A percentile compares a stretch with the other conserved stretches of the same genome.
These are phyloP conservation scores for Bromus sterilis DNA, from an alignment of 176 grass and related monocot genomes.

Conservation along the genomic window DNA sequence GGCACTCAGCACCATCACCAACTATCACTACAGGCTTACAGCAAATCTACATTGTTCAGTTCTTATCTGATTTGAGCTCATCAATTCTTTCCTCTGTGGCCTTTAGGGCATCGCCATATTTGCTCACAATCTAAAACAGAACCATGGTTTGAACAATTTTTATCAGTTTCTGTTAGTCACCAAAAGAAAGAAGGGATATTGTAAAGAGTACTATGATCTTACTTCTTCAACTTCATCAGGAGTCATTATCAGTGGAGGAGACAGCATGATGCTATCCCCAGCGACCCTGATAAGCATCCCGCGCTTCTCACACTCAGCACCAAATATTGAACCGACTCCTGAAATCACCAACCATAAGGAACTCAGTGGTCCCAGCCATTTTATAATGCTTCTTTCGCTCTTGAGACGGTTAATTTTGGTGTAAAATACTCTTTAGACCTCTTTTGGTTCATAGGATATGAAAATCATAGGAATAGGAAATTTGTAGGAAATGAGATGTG, in stretches of 20 bases:
- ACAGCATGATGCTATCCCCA: constrained; percentile 95
- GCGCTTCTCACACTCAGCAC: constrained; percentile 77
- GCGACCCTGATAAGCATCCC: constrained; percentile 84
- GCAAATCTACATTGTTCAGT: background rate
- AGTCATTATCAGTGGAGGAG: constrained; percentile 71
- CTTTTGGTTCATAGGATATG: too few relatives aligned
- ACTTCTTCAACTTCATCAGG: constrained; percentile 84
- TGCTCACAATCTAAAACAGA: constrained; percentile 57
- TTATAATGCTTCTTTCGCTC: background rate
- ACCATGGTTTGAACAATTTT: background rate
- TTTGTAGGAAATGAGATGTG: too few relatives aligned
- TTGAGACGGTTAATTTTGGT: background rate
- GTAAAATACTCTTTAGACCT: background rate
- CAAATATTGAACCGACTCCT: constrained; percentile 89
- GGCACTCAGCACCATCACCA: too few relatives aligned
- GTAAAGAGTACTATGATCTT: constrained; percentile 4
- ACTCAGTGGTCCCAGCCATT: background rate
- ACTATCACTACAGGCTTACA: background rate
- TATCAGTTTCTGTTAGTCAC: background rate
- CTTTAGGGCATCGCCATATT: constrained; percentile 69
- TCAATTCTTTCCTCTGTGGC: constrained; percentile 73
- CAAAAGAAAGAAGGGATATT: background rate
- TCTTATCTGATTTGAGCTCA: constrained; percentile 52
- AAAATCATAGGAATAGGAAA: too few relatives aligned
- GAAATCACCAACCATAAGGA: constrained; percentile 19